Conservation (phyloP, 306 rosid genomes). For the Quillaja saponaria region DNA sequence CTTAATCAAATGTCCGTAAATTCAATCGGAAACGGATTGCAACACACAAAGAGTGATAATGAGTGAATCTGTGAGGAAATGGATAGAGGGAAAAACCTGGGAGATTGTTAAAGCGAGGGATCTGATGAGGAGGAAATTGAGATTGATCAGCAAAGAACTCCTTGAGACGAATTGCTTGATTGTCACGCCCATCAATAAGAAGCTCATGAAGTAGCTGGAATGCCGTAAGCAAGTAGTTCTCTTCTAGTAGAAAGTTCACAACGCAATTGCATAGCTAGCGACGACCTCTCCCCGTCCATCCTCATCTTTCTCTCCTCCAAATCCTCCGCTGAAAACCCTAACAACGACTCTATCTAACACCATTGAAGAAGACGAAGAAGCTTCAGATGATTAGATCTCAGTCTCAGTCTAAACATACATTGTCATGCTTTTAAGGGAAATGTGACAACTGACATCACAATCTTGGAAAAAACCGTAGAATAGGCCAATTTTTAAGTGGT, state of each 20-base stretch:
- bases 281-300: slow-evolving; percentile 93
- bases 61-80: too few relatives aligned
- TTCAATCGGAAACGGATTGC: not conserved
- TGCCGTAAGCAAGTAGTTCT: slow-evolving; percentile 86
- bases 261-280: slow-evolving; percentile 92
- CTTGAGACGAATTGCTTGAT: slow-evolving; percentile 93
- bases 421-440: not conserved
- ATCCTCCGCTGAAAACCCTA: slow-evolving; percentile 35
- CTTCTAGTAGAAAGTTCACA: slow-evolving; percentile 91
- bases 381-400: slow-evolving; percentile 30
- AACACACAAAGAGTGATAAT: not conserved
- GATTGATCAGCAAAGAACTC: slow-evolving; percentile 73
- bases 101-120: slow-evolving; percentile 82
- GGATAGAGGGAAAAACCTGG: slow-evolving; percentile 49
- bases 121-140: slow-evolving; percentile 82
- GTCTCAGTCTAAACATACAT: not conserved
- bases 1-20: not conserved
- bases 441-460: not conserved
- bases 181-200: slow-evolving; percentile 82
- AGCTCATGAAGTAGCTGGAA: slow-evolving; percentile 99
- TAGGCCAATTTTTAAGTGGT: too few relatives aligned
- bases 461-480: too few relatives aligned
- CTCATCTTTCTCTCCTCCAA: slow-evolving; percentile 8
- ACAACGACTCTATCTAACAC: slow-evolving; percentile 7
- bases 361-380: slow-evolving; percentile 38